These are phyloP conservation scores for Endothia cerciana DNA, from an alignment of 2,329 filamentous ascomycete species.

Conservation along the genomic window DNA sequence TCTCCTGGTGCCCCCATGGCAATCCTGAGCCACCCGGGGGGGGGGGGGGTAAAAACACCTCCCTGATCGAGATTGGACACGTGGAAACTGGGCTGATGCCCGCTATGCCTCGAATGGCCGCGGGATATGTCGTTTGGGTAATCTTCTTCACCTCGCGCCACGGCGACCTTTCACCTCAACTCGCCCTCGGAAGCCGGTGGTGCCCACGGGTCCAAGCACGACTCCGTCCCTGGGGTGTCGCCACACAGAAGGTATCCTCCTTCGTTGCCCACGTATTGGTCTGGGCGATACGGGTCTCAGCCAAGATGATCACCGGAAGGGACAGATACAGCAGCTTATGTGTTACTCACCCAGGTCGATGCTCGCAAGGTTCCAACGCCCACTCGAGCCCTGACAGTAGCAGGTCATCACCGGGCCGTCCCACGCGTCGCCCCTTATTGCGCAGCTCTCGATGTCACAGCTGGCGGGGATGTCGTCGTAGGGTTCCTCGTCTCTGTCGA, in stretches of 20 bases:
- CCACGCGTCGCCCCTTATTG: constrained; percentile 19
- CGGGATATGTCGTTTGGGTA: too few relatives aligned
- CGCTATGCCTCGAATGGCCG: too few relatives aligned
- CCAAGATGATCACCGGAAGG: neutral
- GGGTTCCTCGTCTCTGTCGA: neutral
- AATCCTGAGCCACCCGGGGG: too few relatives aligned
- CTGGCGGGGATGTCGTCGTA: neutral
- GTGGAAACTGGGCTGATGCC: neutral
- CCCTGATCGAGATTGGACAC: too few relatives aligned
- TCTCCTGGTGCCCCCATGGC: too few relatives aligned
- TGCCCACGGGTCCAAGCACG: constrained; percentile 17
- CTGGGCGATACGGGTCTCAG: constrained; percentile 7
- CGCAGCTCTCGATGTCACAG: constrained; percentile 26
- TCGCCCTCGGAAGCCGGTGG: constrained; percentile 3
- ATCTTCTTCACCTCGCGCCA: neutral
- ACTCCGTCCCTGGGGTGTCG: neutral
- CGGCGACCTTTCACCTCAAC: neutral
- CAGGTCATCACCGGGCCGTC: constrained; percentile 25
- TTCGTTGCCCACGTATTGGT: constrained; percentile 17
- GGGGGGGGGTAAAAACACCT: too few relatives aligned
- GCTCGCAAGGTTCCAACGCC: constrained; percentile 2
- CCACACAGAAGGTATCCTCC: constrained; percentile 18
- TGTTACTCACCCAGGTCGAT: constrained; percentile 22
- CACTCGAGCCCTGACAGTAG: constrained; percentile 11
- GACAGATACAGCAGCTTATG: neutral